Base-by-base conservation (phyloP, 208 protist genomes). In the Acanthamoeba sp. region DNA sequence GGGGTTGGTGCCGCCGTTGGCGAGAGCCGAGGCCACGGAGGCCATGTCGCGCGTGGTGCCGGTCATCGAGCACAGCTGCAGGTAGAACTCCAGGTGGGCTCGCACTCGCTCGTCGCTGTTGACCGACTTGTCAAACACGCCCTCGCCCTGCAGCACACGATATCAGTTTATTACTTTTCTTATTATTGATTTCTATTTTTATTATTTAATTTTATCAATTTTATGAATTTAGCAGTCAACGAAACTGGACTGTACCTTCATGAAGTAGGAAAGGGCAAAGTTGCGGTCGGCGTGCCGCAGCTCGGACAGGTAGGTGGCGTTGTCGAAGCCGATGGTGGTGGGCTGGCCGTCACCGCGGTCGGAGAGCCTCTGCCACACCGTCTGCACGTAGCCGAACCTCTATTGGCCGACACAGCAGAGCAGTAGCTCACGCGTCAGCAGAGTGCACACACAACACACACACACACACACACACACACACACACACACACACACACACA, bases 201-300 rank as follows among this genome's bases (percentile, higher is more conserved):
- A n/a, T n/a, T n/a, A n/a, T n/a, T n/a, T n/a, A n/a, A n/a, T n/a
- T n/a, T 20, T 9, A 85, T 57, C 48, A 55, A 6, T 6, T 20
- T 55, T 55, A 55, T 6, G 48, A 16, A 20, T 16, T 20, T 55
- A 16, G 24, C 55, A n/a, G 7, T 12, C 14, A 32, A 88, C 10
- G 42, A 55, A n/a, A 57, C 6, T 14, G 27, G 24, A 5, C 6
- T 7, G 29, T 62, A 55, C 88, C 88, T 93, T 93, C 96, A 97
- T 97, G 62, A 97, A 95, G 95, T 97, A 95, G 38, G 87, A 94
- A 20, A 97, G 73, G 45, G 95, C 91, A 88, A 90, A 97, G 94
- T 97, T 97, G n/a, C 92, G 40, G 85, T 96, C 94, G 45, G 95
- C 95, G 48, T 90, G 94, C 22, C 50, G 71, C 34, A 94, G 78